Evolutionary conservation across 345 rosid species (phyloP), one percentile per base, ranked within the genome.

Genomic region (Lepidium africanum): DNA sequence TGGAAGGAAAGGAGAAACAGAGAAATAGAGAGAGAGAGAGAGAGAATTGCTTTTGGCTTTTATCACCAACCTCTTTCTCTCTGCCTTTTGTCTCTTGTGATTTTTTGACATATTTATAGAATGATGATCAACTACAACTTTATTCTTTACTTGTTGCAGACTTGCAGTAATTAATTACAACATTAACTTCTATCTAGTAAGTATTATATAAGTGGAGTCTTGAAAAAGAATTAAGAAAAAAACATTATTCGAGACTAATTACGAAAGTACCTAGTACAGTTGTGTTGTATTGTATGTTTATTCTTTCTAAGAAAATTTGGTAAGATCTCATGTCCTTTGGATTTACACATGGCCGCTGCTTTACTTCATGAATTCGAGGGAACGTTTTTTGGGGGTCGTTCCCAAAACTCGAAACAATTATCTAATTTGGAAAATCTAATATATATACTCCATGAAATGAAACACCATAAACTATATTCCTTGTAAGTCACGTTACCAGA

Each of bases 51-150:
- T 73, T 58, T 84, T 87, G 74, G 79, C 73, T 79, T 81, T 84
- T 83, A 72, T 82, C 50, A 70, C 63, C 87, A 84, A 83, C 66
- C 72, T 52, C 64, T 86, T 80, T 58, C 79, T 6, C 77, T 73
- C 68, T 71, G 38, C 21, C 81, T 65, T 78, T 65, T 48, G 69
- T 65, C 80, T 74, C 64, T 58, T 61, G 70, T 79, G 54, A 71
- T 54, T 73, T 46, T 68, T 64, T 70, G 72, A 78, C 78, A 75
- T 52, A 48, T 59, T 39, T 38, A 60, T 21, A 58, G n/a, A 68
- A 68, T 16, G 4, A 39, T 16, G 33, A 16, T 4, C 30, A 51
- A 41, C 19, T 51, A n/a, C 10, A 11, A n/a, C 35, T 45, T 25
- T 13, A 25, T 38, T 57, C 39, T 15, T 51, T 38, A 30, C 40